Conservation (phyloP, 306 rosid genomes). For the Vigna mungo region DNA sequence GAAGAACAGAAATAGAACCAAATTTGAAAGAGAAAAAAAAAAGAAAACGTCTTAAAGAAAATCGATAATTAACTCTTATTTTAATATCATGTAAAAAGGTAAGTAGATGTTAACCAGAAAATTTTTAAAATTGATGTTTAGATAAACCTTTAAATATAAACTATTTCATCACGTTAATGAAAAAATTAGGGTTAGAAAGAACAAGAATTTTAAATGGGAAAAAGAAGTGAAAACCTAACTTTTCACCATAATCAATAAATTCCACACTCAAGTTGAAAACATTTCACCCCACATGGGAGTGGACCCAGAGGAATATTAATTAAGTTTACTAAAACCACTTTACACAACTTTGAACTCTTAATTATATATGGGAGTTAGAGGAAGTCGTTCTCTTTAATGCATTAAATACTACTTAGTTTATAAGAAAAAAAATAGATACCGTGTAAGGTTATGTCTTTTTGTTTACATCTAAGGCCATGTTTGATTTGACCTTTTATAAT, state of each 20-base stretch:
- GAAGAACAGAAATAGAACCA: too few relatives aligned
- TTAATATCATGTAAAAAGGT: background rate
- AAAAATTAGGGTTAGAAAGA: background rate
- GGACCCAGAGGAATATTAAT: slow-evolving; percentile 9
- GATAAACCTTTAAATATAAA: background rate
- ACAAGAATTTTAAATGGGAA: background rate
- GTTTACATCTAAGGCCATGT: background rate
- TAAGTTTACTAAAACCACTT: slow-evolving; percentile 11
- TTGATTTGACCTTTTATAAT: background rate
- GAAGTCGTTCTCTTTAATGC: background rate
- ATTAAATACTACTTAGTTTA: background rate
- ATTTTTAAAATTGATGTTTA: background rate
- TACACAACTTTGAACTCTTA: background rate
- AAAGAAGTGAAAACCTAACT: background rate
- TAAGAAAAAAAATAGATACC: background rate
- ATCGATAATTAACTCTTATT: too few relatives aligned
- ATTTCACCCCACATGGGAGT: slow-evolving; percentile 3
- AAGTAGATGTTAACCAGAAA: background rate
- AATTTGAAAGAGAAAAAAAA: too few relatives aligned
- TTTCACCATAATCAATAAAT: slow-evolving; percentile 19
- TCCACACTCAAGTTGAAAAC: background rate
- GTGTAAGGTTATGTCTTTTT: background rate
- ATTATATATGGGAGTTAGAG: background rate
- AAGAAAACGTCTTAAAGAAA: too few relatives aligned
- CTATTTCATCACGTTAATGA: background rate